Evolutionary conservation across 768 basidiomycete species (phyloP).

Genomic region (Tulasnella sp.): DNA sequence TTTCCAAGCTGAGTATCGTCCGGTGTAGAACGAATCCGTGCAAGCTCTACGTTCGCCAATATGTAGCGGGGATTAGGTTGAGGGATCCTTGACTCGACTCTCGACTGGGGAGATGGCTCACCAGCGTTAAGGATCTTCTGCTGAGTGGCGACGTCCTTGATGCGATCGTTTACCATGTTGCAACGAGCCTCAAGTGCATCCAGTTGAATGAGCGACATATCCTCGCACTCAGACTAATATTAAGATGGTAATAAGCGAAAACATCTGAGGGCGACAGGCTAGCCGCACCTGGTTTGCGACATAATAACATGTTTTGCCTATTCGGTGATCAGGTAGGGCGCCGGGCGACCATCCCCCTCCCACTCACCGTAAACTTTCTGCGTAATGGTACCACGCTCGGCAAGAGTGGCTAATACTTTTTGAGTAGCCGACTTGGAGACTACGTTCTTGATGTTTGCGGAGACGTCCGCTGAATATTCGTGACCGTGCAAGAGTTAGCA

Average conservation of each 20-base stretch:
- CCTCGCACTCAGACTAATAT: slow-evolving; percentile 50
- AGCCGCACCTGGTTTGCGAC: slow-evolving; percentile 48
- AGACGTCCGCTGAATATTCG: slow-evolving; percentile 51
- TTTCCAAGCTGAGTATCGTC: slow-evolving; percentile 54
- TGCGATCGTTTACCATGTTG: slow-evolving; percentile 41
- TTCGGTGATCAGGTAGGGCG: background rate
- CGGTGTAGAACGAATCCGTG: slow-evolving; percentile 49
- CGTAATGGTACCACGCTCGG: slow-evolving; percentile 74
- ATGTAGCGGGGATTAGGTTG: slow-evolving; percentile 18
- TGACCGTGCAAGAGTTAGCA: background rate
- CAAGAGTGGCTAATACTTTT: slow-evolving; percentile 68
- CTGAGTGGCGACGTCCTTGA: slow-evolving; percentile 29
- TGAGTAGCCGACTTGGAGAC: slow-evolving; percentile 75
- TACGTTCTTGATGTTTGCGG: slow-evolving; percentile 82
- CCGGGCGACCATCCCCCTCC: background rate
- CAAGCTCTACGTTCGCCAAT: slow-evolving; percentile 40
- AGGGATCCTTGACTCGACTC: background rate
- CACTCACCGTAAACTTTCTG: slow-evolving; percentile 71
- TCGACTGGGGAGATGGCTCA: background rate
- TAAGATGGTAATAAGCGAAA: background rate
- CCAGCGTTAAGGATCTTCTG: slow-evolving; percentile 2
- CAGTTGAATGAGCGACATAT: slow-evolving; percentile 51
- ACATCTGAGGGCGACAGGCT: background rate
- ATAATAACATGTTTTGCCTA: slow-evolving; percentile 80
- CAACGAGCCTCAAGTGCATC: slow-evolving; percentile 24